These are phyloP conservation scores for Cyberlindnera subsufficiens DNA, from an alignment of 805 yeast genomes.

Conservation along the genomic window DNA sequence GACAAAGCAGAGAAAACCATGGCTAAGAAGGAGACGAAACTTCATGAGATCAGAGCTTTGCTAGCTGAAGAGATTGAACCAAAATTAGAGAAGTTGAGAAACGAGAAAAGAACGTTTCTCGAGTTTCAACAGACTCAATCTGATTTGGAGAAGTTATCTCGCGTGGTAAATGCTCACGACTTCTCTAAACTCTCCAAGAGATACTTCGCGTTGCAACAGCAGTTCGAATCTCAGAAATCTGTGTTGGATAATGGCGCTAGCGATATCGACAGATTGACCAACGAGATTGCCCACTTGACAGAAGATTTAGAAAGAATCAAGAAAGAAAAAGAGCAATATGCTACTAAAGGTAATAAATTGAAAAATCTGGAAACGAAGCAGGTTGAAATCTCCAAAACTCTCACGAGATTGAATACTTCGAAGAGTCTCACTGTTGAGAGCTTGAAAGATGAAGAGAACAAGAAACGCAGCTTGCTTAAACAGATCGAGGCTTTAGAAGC, in stretches of 20 bases:
- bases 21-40: constrained; percentile 82
- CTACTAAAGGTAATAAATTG: constrained; percentile 53
- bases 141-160: constrained; percentile 67
- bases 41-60: constrained; percentile 67
- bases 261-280: constrained; percentile 39
- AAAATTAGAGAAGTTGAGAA: constrained; percentile 70
- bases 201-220: constrained; percentile 37
- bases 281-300: constrained; percentile 53
- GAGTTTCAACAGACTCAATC: constrained; percentile 84
- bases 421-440: constrained; percentile 53
- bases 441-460: constrained; percentile 45
- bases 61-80: constrained; percentile 90
- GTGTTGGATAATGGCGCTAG: constrained; percentile 35
- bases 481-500: constrained; percentile 30
- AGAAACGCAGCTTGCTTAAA: constrained; percentile 26
- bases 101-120: constrained; percentile 74
- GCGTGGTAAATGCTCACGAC: constrained; percentile 75
- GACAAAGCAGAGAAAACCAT: constrained; percentile 89
- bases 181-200: constrained; percentile 39
- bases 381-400: constrained; percentile 48
- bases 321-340: constrained; percentile 47
- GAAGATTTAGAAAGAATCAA: constrained; percentile 55
- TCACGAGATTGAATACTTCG: constrained; percentile 65
- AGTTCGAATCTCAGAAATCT: constrained; percentile 35
- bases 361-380: constrained; percentile 57